phyloP scores from a whole-genome alignment of 306 rosid genomes.

The Calophaca sinica region DNA sequence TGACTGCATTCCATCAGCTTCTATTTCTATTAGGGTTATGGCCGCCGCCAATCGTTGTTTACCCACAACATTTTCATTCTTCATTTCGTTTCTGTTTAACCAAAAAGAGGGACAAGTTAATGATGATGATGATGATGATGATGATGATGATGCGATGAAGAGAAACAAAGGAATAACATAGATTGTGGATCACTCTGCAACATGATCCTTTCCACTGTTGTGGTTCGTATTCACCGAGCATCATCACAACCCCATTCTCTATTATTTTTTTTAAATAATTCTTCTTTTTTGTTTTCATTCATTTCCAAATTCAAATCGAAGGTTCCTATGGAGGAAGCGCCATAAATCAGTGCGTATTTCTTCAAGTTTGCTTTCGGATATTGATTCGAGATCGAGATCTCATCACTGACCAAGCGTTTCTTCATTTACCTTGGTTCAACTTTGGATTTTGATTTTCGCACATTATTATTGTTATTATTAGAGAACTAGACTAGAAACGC shows the following conservation, averaged over 20 bases:
- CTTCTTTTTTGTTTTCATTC: too few relatives aligned
- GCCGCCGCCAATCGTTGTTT: neutral
- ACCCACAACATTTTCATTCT: neutral
- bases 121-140: constrained; percentile 55
- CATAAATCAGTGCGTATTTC: constrained; percentile 61
- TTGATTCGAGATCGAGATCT: constrained; percentile 56
- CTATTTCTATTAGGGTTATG: neutral
- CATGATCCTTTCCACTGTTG: constrained; percentile 55
- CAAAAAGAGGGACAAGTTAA: neutral
- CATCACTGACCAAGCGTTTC: constrained; percentile 45
- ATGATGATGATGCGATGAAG: constrained; percentile 63
- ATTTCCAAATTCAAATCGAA: constrained; percentile 41
- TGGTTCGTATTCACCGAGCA: constrained; percentile 99
- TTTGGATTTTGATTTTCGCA: constrained; percentile 49
- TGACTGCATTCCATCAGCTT: neutral
- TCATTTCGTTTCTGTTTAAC: neutral
- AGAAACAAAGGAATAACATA: constrained; percentile 43
- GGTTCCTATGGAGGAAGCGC: constrained; percentile 97
- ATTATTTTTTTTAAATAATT: neutral
- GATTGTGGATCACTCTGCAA: constrained; percentile 68
- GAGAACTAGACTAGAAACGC: neutral
- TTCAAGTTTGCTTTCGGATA: constrained; percentile 99
- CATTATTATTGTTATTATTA: constrained; percentile 14
- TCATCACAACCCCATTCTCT: neutral
- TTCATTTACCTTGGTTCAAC: constrained; percentile 43